These are phyloP conservation scores for Papiliotrema flavescens DNA, from an alignment of 1,284 basidiomycete genomes.

Conservation along the genomic window DNA sequence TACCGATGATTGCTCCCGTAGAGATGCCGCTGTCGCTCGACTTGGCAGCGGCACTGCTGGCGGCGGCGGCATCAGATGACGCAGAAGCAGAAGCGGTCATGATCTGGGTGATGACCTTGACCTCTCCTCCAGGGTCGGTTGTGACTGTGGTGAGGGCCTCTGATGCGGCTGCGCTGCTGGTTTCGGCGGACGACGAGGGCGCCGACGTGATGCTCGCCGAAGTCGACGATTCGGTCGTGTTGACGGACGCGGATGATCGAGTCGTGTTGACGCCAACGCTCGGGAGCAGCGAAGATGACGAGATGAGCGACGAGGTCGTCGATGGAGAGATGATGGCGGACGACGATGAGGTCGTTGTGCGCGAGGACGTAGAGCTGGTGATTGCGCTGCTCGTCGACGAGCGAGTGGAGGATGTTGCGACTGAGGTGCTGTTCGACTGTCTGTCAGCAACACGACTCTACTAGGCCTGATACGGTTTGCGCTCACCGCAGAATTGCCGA, in stretches of 20 bases:
- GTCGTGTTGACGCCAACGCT: not conserved
- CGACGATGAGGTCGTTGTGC: not conserved
- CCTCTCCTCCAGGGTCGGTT: slow-evolving; percentile 27
- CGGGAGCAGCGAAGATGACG: not conserved
- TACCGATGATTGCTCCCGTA: slow-evolving; percentile 45
- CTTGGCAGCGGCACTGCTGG: slow-evolving; percentile 1
- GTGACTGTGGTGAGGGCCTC: slow-evolving; percentile 6
- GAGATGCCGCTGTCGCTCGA: slow-evolving; percentile 22
- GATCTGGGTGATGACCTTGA: slow-evolving; percentile 24
- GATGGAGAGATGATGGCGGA: not conserved
- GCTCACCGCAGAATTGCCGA: not conserved
- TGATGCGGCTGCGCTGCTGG: not conserved
- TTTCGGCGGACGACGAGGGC: not conserved
- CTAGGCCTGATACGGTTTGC: not conserved
- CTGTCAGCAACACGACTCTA: not conserved
- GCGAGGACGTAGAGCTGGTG: not conserved
- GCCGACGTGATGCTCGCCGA: not conserved
- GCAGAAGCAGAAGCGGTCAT: slow-evolving; percentile 12
- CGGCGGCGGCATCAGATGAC: slow-evolving; percentile 7
- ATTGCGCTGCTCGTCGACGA: not conserved
- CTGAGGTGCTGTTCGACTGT: not conserved
- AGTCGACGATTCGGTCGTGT: not conserved
- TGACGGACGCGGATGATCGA: not conserved
- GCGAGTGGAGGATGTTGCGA: too few species aligned
- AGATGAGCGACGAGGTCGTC: not conserved